Conservation (phyloP, 805 yeast species). For the Barnettozyma populi region DNA sequence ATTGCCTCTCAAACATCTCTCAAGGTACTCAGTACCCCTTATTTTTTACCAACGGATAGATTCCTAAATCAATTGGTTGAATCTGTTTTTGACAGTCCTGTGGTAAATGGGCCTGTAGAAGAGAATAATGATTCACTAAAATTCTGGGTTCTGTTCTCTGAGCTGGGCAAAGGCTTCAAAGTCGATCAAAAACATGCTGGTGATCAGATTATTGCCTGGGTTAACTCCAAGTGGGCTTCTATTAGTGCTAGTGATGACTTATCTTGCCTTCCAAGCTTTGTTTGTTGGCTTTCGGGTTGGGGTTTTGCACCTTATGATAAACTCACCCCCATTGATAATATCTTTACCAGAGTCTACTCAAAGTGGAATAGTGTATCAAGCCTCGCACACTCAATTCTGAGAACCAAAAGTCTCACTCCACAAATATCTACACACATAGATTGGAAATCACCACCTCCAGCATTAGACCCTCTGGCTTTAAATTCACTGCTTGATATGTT, state of each 20-base stretch:
- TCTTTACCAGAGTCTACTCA: slow-evolving; percentile 9
- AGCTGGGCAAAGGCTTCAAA: slow-evolving; percentile 31
- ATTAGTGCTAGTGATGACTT: background rate
- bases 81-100: slow-evolving; percentile 47
- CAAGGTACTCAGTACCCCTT: slow-evolving; percentile 15
- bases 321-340: background rate
- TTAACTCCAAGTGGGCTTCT: slow-evolving; percentile 38
- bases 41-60: slow-evolving; percentile 28
- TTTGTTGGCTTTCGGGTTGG: slow-evolving; percentile 40
- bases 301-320: background rate
- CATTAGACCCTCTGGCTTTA: background rate
- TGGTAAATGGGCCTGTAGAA: slow-evolving; percentile 53
- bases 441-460: background rate
- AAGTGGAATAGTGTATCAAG: slow-evolving; percentile 5
- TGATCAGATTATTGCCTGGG: slow-evolving; percentile 45
- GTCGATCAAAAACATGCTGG: slow-evolving; percentile 26
- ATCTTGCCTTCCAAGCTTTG: slow-evolving; percentile 29
- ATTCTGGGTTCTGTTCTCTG: slow-evolving; percentile 48
- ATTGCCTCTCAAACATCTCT: slow-evolving; percentile 22
- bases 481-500: slow-evolving; percentile 9
- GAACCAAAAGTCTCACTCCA: background rate
- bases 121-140: slow-evolving; percentile 41
- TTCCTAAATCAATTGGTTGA: slow-evolving; percentile 42
- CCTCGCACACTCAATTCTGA: slow-evolving; percentile 9
- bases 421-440: background rate